A percentile compares a stretch with the other conserved stretches of the same genome.
phyloP scores from a whole-genome alignment of 2,329 filamentous ascomycete species.

The Trichoderma sp. region DNA sequence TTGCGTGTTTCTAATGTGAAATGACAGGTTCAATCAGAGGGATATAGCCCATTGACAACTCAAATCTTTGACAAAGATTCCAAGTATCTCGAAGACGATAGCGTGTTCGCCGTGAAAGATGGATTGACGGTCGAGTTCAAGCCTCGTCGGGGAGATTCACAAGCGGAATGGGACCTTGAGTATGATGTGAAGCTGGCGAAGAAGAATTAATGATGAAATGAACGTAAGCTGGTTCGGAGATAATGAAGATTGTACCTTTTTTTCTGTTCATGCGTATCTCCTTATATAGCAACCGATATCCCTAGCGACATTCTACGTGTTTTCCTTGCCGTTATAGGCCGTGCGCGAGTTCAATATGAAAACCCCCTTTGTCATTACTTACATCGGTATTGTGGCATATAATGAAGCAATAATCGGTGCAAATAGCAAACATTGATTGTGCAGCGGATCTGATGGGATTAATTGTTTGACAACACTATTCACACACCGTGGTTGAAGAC shows the following conservation, averaged over 20 bases:
- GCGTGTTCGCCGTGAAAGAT: conserved; percentile 54
- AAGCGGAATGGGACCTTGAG: conserved; percentile 56
- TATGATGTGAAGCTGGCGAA: conserved; percentile 55
- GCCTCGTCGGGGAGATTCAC: conserved; percentile 35
- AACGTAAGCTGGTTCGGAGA: background rate
- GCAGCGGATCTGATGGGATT: background rate
- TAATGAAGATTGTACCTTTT: background rate
- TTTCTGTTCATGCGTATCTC: background rate
- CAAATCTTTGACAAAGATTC: conserved; percentile 72
- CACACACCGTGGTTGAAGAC: background rate
- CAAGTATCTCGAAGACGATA: conserved; percentile 54
- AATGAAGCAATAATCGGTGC: background rate
- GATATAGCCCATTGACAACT: conserved; percentile 64
- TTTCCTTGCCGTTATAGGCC: no score
- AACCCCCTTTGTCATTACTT: background rate
- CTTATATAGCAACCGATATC: background rate
- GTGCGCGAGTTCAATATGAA: background rate
- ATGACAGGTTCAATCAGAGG: conserved; percentile 44
- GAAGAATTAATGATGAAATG: background rate
- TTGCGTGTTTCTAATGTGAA: background rate
- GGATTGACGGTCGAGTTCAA: conserved; percentile 45
- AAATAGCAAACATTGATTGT: background rate
- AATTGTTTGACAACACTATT: background rate
- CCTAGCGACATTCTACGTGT: background rate
- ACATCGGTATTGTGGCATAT: background rate